Base-by-base conservation (phyloP, 257 asterid species). In the Solanum ahanhuiri region DNA sequence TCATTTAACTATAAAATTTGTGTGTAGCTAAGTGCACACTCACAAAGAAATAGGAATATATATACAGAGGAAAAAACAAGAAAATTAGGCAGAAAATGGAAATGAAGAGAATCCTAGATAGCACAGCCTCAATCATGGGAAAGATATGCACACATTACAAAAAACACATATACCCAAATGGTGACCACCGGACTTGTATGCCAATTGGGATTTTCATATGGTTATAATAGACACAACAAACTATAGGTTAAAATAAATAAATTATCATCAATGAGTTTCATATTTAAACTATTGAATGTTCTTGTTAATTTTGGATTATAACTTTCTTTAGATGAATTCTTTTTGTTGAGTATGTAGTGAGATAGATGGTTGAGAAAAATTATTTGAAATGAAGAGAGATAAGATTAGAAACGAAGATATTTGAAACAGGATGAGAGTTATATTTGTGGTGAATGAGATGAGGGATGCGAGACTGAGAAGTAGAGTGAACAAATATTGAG, bases 51-150 rank as follows among this genome's bases (percentile, higher is more conserved):
- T 18, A 34, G 41, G 84, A 28, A 79, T 57, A 57, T 57, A 57
- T 18, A 79, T 25, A 77, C 69, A 84, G 30, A 69, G 14, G n/a
- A 37, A 20, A 18, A 25, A 28, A 71, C 63, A 75, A 81, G 71
- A 83, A 87, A 60, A 86, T 43, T 41, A 69, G 45, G 41, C 14
- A 41, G 14, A 37, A 48, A 45, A 23, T 12, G 7, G 45, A 77
- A 45, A 14, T 77, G 66, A 79, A 45, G 70, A 88, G 92, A 89
- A 93, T 93, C 91, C 92, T 86, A 90, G 17, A 54, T 17, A 72
- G 45, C 31, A 20, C 83, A 43, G 85, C 86, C 87, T 48, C 84
- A 79, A 79, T 79, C 84, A 79, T 79, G 67, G 67, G 41, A 79
- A 72, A 28, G 83, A 76, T 79, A 25, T 34, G 84, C 84, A 79